Evolutionary conservation across 306 rosid species (phyloP), one percentile per base, ranked within the genome.

Genomic region (Fragaria nilgerrensis): DNA sequence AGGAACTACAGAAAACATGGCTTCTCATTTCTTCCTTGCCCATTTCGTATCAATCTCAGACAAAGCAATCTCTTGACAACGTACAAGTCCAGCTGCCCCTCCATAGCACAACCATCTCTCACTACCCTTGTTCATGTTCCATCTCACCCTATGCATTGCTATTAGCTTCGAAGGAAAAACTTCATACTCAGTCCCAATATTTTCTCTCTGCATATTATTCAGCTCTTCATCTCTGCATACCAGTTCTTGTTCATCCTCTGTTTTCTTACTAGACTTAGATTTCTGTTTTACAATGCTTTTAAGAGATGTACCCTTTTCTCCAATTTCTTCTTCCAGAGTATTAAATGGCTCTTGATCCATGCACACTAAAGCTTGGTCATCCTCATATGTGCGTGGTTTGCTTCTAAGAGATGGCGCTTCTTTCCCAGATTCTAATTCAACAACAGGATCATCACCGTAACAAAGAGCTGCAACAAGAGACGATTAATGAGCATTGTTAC

Each of bases 61-160:
- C 72, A 83, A 76, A 74, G 81, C 85, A 82, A 95, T 89, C 84
- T 90, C 88, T 74, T 90, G 94, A 79, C 97, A 95, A 22, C 99
- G 97, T 43, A 95, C 85, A 48, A 95, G 9, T 70, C 99, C 97
- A 29, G 87, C 86, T 6, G 93, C 99, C 66, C 97, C 97, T 45
- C 97, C 99, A 66, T 75, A 89, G 85, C 94, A 89, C 87, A 92
- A 49, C 99, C 99, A 92, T 87, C 80, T 90, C 80, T 95, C 99
- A 80, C 97, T 87, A 43, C 97, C 99, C 66, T 81, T 78, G 86
- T 95, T 95, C 96, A 86, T 87, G 87, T 92, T 95, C 99, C 97
- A 92, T 82, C 97, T 90, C 82, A 95, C 90, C 79, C 84, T 81
- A 77, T 89, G 97, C 85, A 95, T 65, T 62, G 97, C 96, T 55